A percentile compares a stretch with the other conserved stretches of the same genome.
Conservation (phyloP, 108 stramenopile genomes). For the Discostella stelligeroides region DNA sequence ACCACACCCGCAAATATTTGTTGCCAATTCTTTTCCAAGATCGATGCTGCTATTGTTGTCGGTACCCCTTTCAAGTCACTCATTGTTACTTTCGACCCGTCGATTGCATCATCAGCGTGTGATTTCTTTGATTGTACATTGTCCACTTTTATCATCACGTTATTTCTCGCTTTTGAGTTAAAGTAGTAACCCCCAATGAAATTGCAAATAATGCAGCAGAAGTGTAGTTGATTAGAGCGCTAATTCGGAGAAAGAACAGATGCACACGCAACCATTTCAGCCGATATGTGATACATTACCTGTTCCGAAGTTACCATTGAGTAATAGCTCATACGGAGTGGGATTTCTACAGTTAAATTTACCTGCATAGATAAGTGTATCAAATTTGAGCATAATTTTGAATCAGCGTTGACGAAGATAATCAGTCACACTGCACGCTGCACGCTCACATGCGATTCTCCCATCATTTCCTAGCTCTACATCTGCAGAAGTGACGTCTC, state of each 20-base stretch:
- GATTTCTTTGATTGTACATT: neutral
- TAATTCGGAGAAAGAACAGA: neutral
- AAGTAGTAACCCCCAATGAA: neutral
- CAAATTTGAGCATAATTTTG: neutral
- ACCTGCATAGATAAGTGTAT: constrained; percentile 6
- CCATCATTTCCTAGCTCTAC: constrained; percentile 21
- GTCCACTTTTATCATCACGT: constrained; percentile 19
- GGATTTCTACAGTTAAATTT: constrained; percentile 11
- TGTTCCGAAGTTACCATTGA: constrained; percentile 18
- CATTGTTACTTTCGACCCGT: neutral
- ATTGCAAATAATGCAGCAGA: neutral
- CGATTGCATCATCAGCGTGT: neutral
- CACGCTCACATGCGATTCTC: constrained; percentile 15
- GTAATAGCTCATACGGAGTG: constrained; percentile 3
- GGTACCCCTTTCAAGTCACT: constrained; percentile 7
- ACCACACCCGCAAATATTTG: constrained; percentile 14
- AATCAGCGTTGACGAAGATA: neutral
- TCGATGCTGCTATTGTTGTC: neutral
- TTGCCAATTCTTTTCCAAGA: constrained; percentile 17
- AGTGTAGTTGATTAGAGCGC: neutral
- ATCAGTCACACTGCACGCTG: too few relatives aligned
- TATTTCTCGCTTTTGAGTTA: constrained; percentile 9
- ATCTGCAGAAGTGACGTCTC: constrained; percentile 4
- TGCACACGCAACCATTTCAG: neutral
- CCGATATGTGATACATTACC: constrained; percentile 17